Conservation (phyloP, 176 grass and related monocot genomes). For the Neostapfia colusana region DNA sequence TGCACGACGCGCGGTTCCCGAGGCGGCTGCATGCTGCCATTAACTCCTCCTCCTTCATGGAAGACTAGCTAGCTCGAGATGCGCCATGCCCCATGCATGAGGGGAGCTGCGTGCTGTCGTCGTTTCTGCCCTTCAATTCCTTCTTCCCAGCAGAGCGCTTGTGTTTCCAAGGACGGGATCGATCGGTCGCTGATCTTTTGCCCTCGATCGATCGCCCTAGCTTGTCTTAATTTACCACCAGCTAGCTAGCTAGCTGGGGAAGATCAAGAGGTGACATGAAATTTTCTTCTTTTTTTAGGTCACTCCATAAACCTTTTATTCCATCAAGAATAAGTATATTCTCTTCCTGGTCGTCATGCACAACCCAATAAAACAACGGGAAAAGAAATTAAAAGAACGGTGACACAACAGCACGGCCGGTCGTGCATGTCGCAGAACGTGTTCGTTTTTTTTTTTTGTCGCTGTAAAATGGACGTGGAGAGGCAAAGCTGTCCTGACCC, state of each 20-base stretch:
- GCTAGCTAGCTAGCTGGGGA: no score
- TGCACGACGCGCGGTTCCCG: slow-evolving; percentile 23
- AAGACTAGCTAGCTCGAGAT: neutral
- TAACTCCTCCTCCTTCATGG: slow-evolving; percentile 43
- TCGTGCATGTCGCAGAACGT: neutral
- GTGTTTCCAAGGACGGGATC: slow-evolving; percentile 36
- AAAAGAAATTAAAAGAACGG: neutral
- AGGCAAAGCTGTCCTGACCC: slow-evolving; percentile 47
- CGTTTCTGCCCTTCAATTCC: neutral
- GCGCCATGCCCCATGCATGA: neutral
- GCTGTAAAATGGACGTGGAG: slow-evolving; percentile 19
- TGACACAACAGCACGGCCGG: neutral
- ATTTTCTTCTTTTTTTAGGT: no score
- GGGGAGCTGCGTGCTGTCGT: neutral
- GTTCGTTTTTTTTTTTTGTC: neutral
- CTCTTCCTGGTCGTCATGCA: neutral
- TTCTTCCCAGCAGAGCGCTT: no score
- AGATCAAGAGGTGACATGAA: neutral
- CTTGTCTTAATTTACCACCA: no score
- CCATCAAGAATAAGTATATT: no score
- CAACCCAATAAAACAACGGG: neutral
- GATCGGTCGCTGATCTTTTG: no score
- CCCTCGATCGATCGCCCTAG: no score
- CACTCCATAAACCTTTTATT: no score
- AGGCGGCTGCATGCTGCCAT: slow-evolving; percentile 39